Conservation (phyloP, 2,329 filamentous ascomycete species). For the Penicillium sp. region DNA sequence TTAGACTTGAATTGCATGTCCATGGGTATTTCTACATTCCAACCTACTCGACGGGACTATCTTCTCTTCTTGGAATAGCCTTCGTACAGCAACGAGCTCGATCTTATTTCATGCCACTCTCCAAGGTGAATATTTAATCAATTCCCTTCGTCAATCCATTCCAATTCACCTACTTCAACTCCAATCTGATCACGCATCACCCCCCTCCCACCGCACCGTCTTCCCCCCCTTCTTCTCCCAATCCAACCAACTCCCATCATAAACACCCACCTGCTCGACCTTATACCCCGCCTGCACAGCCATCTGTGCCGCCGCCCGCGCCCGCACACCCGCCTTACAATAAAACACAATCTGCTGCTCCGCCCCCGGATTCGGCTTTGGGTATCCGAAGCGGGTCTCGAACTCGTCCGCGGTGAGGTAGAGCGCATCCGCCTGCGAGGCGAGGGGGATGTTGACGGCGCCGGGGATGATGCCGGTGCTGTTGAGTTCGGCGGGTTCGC, state of each 20-base stretch:
- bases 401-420: slow-evolving; percentile 78
- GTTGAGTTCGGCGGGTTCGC: slow-evolving; percentile 50
- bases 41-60: not conserved
- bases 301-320: slow-evolving; percentile 72
- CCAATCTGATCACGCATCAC: slow-evolving; percentile 3
- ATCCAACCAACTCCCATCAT: slow-evolving; percentile 64
- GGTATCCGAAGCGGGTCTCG: slow-evolving; percentile 76
- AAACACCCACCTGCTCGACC: slow-evolving; percentile 59
- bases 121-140: not conserved
- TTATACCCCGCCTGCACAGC: slow-evolving; percentile 76
- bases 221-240: slow-evolving; percentile 75
- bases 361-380: slow-evolving; percentile 63
- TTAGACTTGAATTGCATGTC: slow-evolving; percentile 15
- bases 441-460: slow-evolving; percentile 80
- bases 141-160: not conserved
- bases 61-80: not conserved
- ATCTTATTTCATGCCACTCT: not conserved
- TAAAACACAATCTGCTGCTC: slow-evolving; percentile 70
- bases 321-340: slow-evolving; percentile 88
- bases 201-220: slow-evolving; percentile 51
- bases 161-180: not conserved
- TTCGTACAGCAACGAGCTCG: not conserved
- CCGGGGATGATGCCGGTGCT: slow-evolving; percentile 67
- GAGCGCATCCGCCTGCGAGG: slow-evolving; percentile 74
- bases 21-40: not conserved